Evolutionary conservation across 768 basidiomycete species (phyloP).

Genomic region (Russula compacta): DNA sequence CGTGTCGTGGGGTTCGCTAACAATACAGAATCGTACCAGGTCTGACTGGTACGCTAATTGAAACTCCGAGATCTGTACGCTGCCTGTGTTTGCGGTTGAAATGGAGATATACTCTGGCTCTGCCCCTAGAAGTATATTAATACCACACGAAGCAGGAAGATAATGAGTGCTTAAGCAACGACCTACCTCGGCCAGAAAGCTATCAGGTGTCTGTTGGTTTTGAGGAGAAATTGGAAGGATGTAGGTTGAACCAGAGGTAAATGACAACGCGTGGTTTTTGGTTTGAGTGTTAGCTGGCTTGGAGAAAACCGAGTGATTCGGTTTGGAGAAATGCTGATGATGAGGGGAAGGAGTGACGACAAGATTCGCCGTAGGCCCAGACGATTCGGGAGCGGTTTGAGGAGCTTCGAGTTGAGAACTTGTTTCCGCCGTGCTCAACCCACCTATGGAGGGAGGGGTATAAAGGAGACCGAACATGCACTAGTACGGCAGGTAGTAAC

Average conservation of each 20-base stretch:
- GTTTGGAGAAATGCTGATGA: neutral
- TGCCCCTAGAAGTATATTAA: neutral
- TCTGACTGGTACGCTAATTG: neutral
- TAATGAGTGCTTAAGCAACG: too few relatives aligned
- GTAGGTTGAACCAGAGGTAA: constrained; percentile 4
- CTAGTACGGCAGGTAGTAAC: neutral
- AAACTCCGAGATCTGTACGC: neutral
- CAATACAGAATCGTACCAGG: neutral
- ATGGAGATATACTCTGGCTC: neutral
- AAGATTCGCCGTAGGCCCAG: neutral
- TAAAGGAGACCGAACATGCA: too few relatives aligned
- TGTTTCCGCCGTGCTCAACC: neutral
- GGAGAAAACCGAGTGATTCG: neutral
- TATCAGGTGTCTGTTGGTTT: neutral
- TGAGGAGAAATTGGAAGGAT: neutral
- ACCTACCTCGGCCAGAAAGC: neutral
- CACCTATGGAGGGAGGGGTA: neutral
- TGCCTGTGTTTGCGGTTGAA: constrained; percentile 10
- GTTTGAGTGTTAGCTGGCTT: neutral
- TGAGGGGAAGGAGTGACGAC: neutral
- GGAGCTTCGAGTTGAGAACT: neutral
- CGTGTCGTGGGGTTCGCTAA: too few relatives aligned
- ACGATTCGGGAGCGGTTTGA: neutral
- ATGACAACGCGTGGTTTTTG: neutral
- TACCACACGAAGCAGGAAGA: neutral